Base-by-base conservation (phyloP, 2,329 filamentous ascomycete species). In the Fusarium denticulatum region DNA sequence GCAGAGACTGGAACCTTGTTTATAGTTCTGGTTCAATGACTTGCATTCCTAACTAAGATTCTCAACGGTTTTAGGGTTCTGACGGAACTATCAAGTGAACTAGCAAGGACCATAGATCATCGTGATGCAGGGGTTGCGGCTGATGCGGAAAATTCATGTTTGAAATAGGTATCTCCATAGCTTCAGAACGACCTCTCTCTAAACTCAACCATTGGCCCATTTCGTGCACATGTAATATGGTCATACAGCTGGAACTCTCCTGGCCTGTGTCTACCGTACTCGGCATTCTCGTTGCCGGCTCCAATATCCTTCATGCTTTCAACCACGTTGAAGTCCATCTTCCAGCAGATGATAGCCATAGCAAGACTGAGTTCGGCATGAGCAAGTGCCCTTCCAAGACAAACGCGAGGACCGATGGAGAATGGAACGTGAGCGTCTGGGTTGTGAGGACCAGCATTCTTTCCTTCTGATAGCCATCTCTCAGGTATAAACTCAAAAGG, bases 231-330 rank as follows among this genome's bases (percentile, higher is more conserved):
- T 7, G 56, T 59, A 22, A 59, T 59, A 50, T 59, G 43, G 6
- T 59, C 56, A 18, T 59, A 59, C 34, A 59, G 7, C n/a, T 59
- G 56, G 24, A 59, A 59, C 34, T 59, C 56, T 28, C 56, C 56
- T 1, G 56, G 56, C 12, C 56, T 7, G 36, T 59, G 56, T 37
- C 56, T 59, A 5, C 56, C 56, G 7, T 59, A 59, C 22, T 37
- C 56, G 20, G 56, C 43, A 22, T 50, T 32, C 24, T 49, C 42
- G n/a, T 50, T 36, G n/a, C 56, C 56, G 28, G 56, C 56, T 28
- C 56, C 56, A 59, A 59, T 50, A 16, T 59, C 15, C 32, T 59
- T 59, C 56, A 59, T 49, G 14, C 56, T 59, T 11, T 59, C 43
- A 14, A 50, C 56, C 18, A 59, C 56, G 22, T 39, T 37, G 43